Base-by-base conservation (phyloP, 2,329 filamentous ascomycete genomes). In the Diaporthe citrichinensis region DNA sequence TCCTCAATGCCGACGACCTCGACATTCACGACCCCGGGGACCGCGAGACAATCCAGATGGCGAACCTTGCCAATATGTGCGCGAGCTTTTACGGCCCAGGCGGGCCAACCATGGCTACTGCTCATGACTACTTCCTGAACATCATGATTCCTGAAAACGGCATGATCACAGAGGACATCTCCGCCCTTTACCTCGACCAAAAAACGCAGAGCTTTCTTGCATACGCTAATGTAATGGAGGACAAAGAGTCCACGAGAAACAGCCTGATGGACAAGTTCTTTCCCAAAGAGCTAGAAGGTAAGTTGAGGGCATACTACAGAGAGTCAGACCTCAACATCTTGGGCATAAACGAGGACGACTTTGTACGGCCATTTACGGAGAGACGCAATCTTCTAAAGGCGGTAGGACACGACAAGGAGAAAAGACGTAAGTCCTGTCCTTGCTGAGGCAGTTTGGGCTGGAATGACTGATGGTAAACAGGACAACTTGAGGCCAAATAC, bases 251-350 rank as follows among this genome's bases (percentile, higher is more conserved):
- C 23, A 84, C 86, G 20, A 90, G 90, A 20, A 88, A 91, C 23
- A 76, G 72, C 34, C 84, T 88, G 25, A 81, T 93, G 23, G 87
- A 88, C 15, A 88, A 91, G 72, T 86, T 90, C 4, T 87, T 94
- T 49, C 86, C 88, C 9, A 84, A 88, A 12, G 86, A 93, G 6
- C 82, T 94, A 3, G 87, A 93, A 36, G 85, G 86, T 15, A 84
- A 84, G 59, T 78, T 89, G 62, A 85, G 76, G 58, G 83, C 91
- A 12, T 84, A 86, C 31, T 89, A 92, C 79, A 90, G 69, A 31
- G 75, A 76, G 25, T 76, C 75, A 15, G 74, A 75, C 25, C 73
- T 76, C n/a, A 73, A 90, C 79, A 51, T 73, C 36, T 65, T 58
- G 34, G 65, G 65, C 28, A 86, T 88, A 76, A 82, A 84, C 15